Conservation (phyloP, 1,284 basidiomycete genomes). For the Apiotrichum veenhuisii region DNA sequence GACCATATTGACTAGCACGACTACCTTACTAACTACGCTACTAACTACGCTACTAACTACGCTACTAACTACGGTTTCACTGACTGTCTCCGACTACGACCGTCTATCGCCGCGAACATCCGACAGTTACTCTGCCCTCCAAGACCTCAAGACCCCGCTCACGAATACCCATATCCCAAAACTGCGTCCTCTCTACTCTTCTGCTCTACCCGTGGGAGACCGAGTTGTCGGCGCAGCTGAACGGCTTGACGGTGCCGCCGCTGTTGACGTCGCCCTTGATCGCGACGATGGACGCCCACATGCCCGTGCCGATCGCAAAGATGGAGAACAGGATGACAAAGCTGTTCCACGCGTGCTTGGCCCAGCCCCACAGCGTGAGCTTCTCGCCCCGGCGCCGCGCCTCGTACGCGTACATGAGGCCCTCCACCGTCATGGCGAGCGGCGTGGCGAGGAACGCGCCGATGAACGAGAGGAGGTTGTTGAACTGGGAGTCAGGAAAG, state of each 20-base stretch:
- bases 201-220: not conserved
- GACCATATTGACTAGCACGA: no score
- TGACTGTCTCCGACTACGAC: no score
- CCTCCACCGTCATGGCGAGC: conserved; percentile 15
- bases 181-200: no score
- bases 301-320: conserved; percentile 33
- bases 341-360: conserved; percentile 23
- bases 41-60: no score
- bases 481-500: conserved; percentile 4
- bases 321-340: conserved; percentile 27
- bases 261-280: conserved; percentile 19
- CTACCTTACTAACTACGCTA: no score
- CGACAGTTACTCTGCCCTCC: no score
- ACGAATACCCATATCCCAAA: no score
- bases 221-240: conserved; percentile 29
- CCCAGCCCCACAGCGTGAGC: conserved; percentile 14
- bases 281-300: conserved; percentile 25
- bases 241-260: conserved; percentile 17
- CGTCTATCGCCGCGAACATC: no score
- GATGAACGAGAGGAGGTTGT: conserved; percentile 27
- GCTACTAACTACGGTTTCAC: no score
- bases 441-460: conserved; percentile 24
- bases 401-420: conserved; percentile 34
- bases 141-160: no score
- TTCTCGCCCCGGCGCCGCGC: conserved; percentile 12